Evolutionary conservation across 1,139 yeast species (phyloP), one percentile per base, ranked within the genome.

Genomic region (Suhomyces coccinellae): DNA sequence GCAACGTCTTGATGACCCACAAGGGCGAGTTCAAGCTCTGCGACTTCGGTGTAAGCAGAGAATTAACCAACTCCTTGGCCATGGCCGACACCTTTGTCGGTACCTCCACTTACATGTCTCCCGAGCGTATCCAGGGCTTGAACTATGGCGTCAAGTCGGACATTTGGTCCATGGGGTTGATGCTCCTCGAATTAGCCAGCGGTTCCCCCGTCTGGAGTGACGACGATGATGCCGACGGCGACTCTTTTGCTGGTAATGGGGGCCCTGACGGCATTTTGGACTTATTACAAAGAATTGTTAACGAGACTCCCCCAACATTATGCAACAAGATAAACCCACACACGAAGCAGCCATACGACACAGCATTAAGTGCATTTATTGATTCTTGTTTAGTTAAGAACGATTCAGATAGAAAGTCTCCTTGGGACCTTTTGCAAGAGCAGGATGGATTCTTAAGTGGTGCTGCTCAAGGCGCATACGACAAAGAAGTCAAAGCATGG

Each of bases 11-110:
- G 45, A 77, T 90, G 65, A 87, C 87, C 48, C 83, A 88, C 36
- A 78, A 77, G 51, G 97, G 97, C 16, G 84, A 82, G 52, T 82
- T 89, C 55, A 89, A 88, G 62, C 73, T 89, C 27, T 87, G 96
- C 65, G 98, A 91, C 66, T 91, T 91, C 69, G 98, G 99, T 11
- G 99, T 93, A 7, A 83, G 91, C 33, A 81, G 97, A 52, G 96
- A 90, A 61, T 75, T 93, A 48, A 87, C 89, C 47, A 90, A 91
- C 62, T 90, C 97, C 0, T 79, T 93, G 49, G 79, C 78, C 20
- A 68, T 73, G 72, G 98, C 97, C 0, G 97, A 93, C 56, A 93
- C 98, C 0, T 93, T 93, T 73, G 98, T 93, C 10, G 99, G 99
- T 1, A 93, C 99, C 0, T 89, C 97, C 1, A 89, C 96, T 1